Evolutionary conservation across 2,329 filamentous ascomycete genomes (phyloP).

Genomic region (Macrophomina pseudophaseolina): DNA sequence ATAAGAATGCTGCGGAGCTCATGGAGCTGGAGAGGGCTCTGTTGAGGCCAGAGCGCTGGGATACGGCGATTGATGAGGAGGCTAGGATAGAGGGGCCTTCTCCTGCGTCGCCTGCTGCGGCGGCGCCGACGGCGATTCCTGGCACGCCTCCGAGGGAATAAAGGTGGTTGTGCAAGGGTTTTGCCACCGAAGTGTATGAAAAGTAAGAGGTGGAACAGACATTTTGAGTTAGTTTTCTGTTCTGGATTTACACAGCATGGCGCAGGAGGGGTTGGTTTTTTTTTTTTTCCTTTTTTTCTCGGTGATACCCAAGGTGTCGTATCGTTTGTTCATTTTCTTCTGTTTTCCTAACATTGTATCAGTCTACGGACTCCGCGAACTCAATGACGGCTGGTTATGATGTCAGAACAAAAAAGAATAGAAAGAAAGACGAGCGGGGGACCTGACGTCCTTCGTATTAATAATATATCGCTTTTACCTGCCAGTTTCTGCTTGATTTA

Average conservation of each 20-base stretch:
- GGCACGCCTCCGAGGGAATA: not conserved
- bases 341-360: not conserved
- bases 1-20: not conserved
- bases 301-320: conserved; percentile 17
- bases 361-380: not conserved
- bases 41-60: not conserved
- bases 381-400: not conserved
- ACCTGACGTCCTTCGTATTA: no score
- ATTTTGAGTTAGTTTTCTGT: no score
- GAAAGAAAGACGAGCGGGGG: not conserved
- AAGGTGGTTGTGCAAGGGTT: no score
- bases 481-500: no score
- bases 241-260: not conserved
- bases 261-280: not conserved
- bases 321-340: not conserved
- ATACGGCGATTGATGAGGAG: not conserved
- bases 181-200: no score
- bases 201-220: no score
- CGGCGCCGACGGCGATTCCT: not conserved
- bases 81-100: not conserved
- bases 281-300: not conserved
- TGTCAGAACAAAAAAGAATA: not conserved
- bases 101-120: no score
- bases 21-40: not conserved
- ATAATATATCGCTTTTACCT: no score